Conservation (phyloP, 257 asterid genomes). For the Schizonepeta tenuifolia region DNA sequence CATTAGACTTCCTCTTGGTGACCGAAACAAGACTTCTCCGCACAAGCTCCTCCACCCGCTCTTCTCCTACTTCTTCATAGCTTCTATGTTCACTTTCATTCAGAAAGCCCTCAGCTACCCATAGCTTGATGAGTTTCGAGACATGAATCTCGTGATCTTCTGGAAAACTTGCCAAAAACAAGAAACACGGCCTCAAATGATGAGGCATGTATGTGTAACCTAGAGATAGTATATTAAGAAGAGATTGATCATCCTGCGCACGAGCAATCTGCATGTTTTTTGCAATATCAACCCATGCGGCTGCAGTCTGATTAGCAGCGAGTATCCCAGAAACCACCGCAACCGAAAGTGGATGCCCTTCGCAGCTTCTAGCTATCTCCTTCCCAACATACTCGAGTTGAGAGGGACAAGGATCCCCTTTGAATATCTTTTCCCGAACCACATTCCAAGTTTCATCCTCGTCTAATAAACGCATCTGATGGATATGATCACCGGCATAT, state of each 20-base stretch:
- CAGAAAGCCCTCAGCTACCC: no score
- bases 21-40: neutral
- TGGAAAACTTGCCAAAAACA: no score
- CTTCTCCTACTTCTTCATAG: no score
- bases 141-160: no score
- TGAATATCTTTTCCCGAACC: neutral
- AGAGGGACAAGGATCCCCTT: neutral
- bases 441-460: neutral
- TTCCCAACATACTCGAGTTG: neutral
- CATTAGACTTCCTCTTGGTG: neutral
- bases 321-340: neutral
- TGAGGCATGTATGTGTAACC: no score
- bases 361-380: neutral
- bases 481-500: neutral
- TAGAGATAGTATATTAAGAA: no score
- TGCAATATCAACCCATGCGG: neutral
- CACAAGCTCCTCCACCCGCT: no score
- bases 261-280: neutral
- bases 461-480: neutral
- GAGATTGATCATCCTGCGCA: no score
- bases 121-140: no score
- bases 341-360: neutral
- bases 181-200: no score
- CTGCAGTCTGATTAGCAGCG: neutral
- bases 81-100: no score